These are phyloP conservation scores for Discostella stelligera DNA, from an alignment of 352 stramenopile species.

Conservation along the genomic window DNA sequence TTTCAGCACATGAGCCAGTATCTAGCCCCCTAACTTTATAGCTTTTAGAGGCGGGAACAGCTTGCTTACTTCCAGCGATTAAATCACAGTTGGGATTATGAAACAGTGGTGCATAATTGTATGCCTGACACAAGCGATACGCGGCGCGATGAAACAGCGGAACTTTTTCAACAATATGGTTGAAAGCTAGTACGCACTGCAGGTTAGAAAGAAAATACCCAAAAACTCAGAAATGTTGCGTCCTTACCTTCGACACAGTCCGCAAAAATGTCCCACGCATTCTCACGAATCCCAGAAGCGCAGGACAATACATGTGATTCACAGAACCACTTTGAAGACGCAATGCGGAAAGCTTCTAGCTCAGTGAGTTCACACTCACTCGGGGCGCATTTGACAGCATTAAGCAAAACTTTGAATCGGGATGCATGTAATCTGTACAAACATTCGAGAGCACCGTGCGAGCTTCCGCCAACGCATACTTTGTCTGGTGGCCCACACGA, in stretches of 20 bases:
- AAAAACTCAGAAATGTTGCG: conserved; percentile 2
- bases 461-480: conserved; percentile 65
- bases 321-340: conserved; percentile 62
- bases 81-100: conserved; percentile 53
- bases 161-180: conserved; percentile 61
- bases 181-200: conserved; percentile 37
- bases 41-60: conserved; percentile 50
- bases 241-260: conserved; percentile 64
- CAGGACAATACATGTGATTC: conserved; percentile 30
- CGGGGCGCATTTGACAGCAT: conserved; percentile 42
- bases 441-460: conserved; percentile 73
- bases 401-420: conserved; percentile 76
- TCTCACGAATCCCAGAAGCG: conserved; percentile 37
- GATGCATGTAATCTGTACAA: conserved; percentile 77
- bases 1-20: conserved; percentile 53
- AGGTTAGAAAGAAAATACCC: conserved; percentile 7
- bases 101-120: conserved; percentile 75
- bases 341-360: conserved; percentile 68
- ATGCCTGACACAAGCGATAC: conserved; percentile 74
- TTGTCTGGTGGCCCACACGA: conserved; percentile 50
- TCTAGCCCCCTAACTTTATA: conserved; percentile 52
- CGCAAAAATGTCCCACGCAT: conserved; percentile 68
- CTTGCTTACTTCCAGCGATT: conserved; percentile 47
- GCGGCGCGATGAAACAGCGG: conserved; percentile 78
- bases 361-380: conserved; percentile 52